phyloP scores from a whole-genome alignment of 257 asterid genomes.

The Nicotiana paniculata region DNA sequence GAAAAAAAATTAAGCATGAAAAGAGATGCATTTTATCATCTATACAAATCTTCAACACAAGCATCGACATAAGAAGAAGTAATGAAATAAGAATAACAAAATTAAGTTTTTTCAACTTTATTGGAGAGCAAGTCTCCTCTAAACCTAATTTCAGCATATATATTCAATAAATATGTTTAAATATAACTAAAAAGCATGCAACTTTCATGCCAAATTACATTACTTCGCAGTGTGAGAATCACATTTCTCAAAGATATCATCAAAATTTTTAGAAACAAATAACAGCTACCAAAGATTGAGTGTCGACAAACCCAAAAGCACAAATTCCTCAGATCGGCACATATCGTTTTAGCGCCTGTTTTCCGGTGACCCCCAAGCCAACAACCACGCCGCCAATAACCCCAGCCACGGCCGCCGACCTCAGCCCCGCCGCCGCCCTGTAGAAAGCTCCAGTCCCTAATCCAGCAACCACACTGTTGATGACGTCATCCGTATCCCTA shows the following conservation, averaged over 20 bases:
- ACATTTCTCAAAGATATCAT: constrained; percentile 1
- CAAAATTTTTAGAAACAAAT: constrained; percentile 26
- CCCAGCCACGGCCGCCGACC: constrained; percentile 51
- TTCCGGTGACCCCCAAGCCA: constrained; percentile 38
- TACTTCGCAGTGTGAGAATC: neutral
- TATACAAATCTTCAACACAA: neutral
- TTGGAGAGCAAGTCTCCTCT: neutral
- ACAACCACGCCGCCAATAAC: constrained; percentile 41
- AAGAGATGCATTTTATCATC: neutral
- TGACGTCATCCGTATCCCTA: constrained; percentile 37
- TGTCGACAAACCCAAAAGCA: neutral
- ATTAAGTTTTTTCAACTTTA: neutral
- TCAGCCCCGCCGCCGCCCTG: constrained; percentile 42
- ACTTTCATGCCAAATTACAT: constrained; percentile 15
- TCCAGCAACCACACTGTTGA: constrained; percentile 41
- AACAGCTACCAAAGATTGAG: constrained; percentile 12
- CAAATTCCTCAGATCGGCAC: constrained; percentile 30
- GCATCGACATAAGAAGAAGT: neutral
- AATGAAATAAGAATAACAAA: neutral
- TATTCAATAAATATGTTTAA: constrained; percentile 6
- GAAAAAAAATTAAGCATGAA: neutral
- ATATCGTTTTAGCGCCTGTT: constrained; percentile 44
- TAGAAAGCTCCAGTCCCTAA: constrained; percentile 44
- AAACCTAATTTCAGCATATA: constrained; percentile 4
- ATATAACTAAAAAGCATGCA: constrained; percentile 14